A percentile compares a stretch with the other conserved stretches of the same genome.
Evolutionary conservation across 2,329 filamentous ascomycete species (phyloP).

Genomic region (Epichloe uncinata): DNA sequence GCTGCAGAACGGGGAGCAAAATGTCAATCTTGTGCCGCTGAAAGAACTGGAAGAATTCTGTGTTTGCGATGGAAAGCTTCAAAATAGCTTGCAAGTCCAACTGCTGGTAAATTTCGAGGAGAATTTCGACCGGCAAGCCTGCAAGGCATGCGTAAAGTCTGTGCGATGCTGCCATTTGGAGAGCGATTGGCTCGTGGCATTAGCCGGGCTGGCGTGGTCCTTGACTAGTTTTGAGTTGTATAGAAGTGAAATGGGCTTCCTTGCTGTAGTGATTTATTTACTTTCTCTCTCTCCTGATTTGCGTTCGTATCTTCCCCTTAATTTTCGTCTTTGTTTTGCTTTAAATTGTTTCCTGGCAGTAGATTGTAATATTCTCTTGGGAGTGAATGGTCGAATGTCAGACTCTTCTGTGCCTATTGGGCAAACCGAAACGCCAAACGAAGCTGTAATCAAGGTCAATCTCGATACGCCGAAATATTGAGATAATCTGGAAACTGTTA

Average conservation of each 20-base stretch:
- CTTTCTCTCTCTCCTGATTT: not conserved
- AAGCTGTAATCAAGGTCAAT: slow-evolving; percentile 10
- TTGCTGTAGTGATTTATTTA: not conserved
- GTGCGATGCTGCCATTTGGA: slow-evolving; percentile 10
- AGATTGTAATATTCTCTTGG: not conserved
- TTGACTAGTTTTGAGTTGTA: not conserved
- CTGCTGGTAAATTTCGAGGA: slow-evolving; percentile 33
- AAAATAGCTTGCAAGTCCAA: slow-evolving; percentile 29
- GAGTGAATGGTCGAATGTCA: not conserved
- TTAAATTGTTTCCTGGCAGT: not conserved
- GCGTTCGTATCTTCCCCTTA: not conserved
- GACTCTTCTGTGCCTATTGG: not conserved
- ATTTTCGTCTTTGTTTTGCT: not conserved
- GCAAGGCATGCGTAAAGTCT: slow-evolving; percentile 12
- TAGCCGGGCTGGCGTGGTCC: not conserved
- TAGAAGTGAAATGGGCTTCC: not conserved
- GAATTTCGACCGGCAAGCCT: slow-evolving; percentile 31
- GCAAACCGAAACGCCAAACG: not conserved
- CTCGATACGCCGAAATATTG: not conserved
- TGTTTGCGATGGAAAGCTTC: slow-evolving; percentile 24
- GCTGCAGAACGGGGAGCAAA: slow-evolving; percentile 27
- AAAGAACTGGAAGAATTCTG: slow-evolving; percentile 27
- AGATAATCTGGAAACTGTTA: not conserved
- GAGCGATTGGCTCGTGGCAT: not conserved
- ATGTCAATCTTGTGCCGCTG: slow-evolving; percentile 26